These are phyloP conservation scores for Fremontodendron californicum DNA, from an alignment of 345 rosid genomes.

Conservation along the genomic window DNA sequence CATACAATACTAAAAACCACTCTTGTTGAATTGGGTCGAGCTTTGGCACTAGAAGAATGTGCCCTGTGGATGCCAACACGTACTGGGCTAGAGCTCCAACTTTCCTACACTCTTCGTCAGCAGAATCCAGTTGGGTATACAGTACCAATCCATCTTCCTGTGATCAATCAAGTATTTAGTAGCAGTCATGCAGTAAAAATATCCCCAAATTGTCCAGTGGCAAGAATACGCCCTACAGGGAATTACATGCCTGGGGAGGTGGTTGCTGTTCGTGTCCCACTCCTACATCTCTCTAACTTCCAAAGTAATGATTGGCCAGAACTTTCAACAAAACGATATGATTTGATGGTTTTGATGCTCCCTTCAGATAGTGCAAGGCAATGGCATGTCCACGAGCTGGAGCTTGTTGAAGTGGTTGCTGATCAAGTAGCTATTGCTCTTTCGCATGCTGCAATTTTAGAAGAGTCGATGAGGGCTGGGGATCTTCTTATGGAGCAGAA, in stretches of 20 bases:
- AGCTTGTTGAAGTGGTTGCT: constrained; percentile 98
- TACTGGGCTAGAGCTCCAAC: constrained; percentile 91
- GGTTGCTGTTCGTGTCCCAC: constrained; percentile 95
- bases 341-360: constrained; percentile 95
- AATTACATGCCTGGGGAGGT: constrained; percentile 89
- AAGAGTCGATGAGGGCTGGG: constrained; percentile 98
- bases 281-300: constrained; percentile 90
- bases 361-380: constrained; percentile 97
- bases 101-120: constrained; percentile 84
- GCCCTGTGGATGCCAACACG: constrained; percentile 99
- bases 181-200: constrained; percentile 71
- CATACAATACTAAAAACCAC: constrained; percentile 90
- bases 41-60: constrained; percentile 89
- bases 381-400: constrained; percentile 97
- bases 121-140: constrained; percentile 91
- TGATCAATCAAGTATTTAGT: constrained; percentile 82
- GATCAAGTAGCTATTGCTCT: constrained; percentile 99
- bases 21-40: constrained; percentile 91
- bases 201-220: constrained; percentile 86
- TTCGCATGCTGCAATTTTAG: constrained; percentile 95
- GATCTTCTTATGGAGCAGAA: constrained; percentile 96
- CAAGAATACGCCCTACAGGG: constrained; percentile 81
- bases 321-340: constrained; percentile 89
- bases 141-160: constrained; percentile 95
- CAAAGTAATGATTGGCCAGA: constrained; percentile 99